A percentile compares a stretch with the other conserved stretches of the same genome.
Conservation (phyloP, 345 rosid species). For the Salix exigua region DNA sequence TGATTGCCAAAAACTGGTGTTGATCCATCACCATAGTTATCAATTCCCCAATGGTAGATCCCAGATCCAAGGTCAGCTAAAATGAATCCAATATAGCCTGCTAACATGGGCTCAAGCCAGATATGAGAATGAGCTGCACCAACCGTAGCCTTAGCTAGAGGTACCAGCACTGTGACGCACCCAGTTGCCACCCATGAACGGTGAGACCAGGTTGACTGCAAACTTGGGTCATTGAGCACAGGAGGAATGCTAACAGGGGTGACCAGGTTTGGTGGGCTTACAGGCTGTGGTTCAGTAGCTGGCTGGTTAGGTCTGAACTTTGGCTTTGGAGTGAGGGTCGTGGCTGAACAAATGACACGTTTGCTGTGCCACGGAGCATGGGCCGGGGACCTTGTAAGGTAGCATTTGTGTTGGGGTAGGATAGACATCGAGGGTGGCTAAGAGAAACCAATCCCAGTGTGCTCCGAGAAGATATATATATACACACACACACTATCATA, state of each 20-base stretch:
- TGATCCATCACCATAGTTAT: conserved; percentile 73
- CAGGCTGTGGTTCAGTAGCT: conserved; percentile 19
- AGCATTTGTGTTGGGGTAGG: conserved; percentile 43
- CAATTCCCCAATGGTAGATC: conserved; percentile 91
- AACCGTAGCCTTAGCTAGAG: conserved; percentile 50
- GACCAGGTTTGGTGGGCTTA: conserved; percentile 7
- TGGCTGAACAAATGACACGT: conserved; percentile 28
- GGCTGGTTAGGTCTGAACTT: conserved; percentile 28
- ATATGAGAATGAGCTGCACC: conserved; percentile 45
- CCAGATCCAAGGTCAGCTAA: conserved; percentile 84
- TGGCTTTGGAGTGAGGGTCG: conserved; percentile 33
- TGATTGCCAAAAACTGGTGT: conserved; percentile 71
- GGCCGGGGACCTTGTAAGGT: conserved; percentile 26
- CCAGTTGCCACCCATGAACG: conserved; percentile 71
- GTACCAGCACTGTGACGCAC: conserved; percentile 49
- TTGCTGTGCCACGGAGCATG: not conserved
- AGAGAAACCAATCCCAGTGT: not conserved
- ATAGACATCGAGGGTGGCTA: conserved; percentile 41
- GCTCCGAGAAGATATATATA: not conserved
- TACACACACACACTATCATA: not conserved
- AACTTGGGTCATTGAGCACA: conserved; percentile 40
- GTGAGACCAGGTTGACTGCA: conserved; percentile 73
- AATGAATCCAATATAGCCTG: conserved; percentile 64
- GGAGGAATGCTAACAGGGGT: conserved; percentile 25
- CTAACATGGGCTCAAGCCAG: conserved; percentile 59